Evolutionary conservation across 768 basidiomycete genomes (phyloP).

Genomic region (Boletus sensibilis): DNA sequence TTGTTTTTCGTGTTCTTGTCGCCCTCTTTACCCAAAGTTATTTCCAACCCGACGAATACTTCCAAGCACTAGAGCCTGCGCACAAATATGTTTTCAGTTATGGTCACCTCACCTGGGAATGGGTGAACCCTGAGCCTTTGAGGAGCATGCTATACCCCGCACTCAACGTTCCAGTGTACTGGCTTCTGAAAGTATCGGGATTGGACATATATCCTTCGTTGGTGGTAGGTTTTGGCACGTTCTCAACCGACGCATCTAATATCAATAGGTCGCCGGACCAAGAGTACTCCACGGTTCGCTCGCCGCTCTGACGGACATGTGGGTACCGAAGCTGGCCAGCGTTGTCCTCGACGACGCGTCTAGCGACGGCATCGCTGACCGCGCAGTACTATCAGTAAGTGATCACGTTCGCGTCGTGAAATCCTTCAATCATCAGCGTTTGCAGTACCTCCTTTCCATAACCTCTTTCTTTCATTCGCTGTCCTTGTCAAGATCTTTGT

Average conservation of each 20-base stretch:
- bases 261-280: constrained; percentile 65
- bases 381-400: constrained; percentile 61
- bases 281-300: constrained; percentile 71
- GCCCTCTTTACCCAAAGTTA: constrained; percentile 76
- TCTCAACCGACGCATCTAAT: not conserved
- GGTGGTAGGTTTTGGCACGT: constrained; percentile 52
- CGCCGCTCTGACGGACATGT: constrained; percentile 80
- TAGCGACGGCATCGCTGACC: constrained; percentile 9
- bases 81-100: constrained; percentile 88
- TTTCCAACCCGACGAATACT: constrained; percentile 98
- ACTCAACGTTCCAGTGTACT: constrained; percentile 77
- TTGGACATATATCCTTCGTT: constrained; percentile 51
- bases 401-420: not conserved
- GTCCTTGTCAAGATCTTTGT: constrained; percentile 82
- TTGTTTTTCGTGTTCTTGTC: constrained; percentile 53
- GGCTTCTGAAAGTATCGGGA: constrained; percentile 54
- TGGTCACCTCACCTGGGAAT: constrained; percentile 96
- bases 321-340: constrained; percentile 59
- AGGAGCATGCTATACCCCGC: constrained; percentile 81
- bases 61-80: constrained; percentile 91
- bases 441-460: constrained; percentile 74
- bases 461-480: constrained; percentile 87
- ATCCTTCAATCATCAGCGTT: not conserved
- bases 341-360: constrained; percentile 57
- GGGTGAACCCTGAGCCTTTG: constrained; percentile 68